Base-by-base conservation (phyloP, 73 alveolate species). In the Durusdinium trenchii region DNA sequence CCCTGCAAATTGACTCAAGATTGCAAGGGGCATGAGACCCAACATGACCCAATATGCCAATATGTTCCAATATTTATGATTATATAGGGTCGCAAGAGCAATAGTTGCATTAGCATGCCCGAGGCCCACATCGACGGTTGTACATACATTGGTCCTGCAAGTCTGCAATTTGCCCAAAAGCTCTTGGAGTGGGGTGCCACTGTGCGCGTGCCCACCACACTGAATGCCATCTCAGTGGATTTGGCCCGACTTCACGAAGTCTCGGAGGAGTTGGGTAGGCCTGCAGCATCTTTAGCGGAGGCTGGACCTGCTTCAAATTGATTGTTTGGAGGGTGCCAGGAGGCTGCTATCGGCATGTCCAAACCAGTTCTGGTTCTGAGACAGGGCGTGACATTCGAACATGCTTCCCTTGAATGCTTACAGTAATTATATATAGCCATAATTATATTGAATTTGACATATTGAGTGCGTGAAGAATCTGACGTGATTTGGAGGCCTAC, bases 121-220 rank as follows among this genome's bases (percentile, higher is more conserved):
- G 95, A 94, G 89, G 94, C 86, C 83, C 99, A 94, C 86, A 94
- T 94, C n/a, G 99, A 94, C 47, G 99, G 99, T 42, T 94, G 99
- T 60, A 61, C 86, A 6, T 94, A 94, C 75, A 47, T 94, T 35
- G 99, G 99, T 42, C 87, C 94, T 12, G 95, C 87, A 5, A 81
- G 99, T 43, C 83, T 94, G 43, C 71, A n/a, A 61, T 78, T 94
- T 40, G 99, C 99, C 26, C 73, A 94, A 62, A 50, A 57, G 69
- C 86, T 94, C 42, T 51, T 54, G 48, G 67, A 84, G 86, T 61
- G 84, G 95, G 76, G 48, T 23, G 99, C 83, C 75, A 35, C 48
- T 20, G 99, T 94, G 48, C 35, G 76, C 45, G 95, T 94, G 62
- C 99, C 99, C 42, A 94, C 99, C 35, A 94, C 99, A 30, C 54